These are phyloP conservation scores for Ophiognomonia clavigignenti-juglandacearum DNA, from an alignment of 2,329 filamentous ascomycete species.

Conservation along the genomic window DNA sequence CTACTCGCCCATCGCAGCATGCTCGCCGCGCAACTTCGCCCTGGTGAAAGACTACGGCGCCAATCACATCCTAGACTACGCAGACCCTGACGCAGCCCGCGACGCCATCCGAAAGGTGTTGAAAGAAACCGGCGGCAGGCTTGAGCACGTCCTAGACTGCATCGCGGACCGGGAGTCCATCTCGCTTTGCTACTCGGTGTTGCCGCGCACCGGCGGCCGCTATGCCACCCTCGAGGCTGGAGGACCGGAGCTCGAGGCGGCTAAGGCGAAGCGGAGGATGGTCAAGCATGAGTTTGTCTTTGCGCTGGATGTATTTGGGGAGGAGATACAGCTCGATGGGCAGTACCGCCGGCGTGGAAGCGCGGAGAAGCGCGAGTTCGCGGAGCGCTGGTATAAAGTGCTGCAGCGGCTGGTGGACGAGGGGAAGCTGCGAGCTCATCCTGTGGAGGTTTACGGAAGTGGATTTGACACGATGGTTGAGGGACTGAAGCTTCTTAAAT, in stretches of 20 bases:
- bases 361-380: background rate
- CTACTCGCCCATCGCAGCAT: conserved; percentile 7
- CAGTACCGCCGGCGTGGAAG: background rate
- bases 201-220: conserved; percentile 23
- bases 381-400: background rate
- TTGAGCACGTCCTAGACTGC: conserved; percentile 43
- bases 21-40: conserved; percentile 41
- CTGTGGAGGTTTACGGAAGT: background rate
- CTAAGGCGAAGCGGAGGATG: background rate
- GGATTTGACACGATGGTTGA: background rate
- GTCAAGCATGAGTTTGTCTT: background rate
- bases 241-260: conserved; percentile 4
- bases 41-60: conserved; percentile 43
- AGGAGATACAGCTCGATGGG: background rate
- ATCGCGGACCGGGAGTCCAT: conserved; percentile 34
- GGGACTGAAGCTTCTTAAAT: background rate
- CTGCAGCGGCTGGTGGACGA: background rate
- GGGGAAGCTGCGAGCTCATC: background rate
- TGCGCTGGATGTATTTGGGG: background rate
- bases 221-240: conserved; percentile 19
- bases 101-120: conserved; percentile 40
- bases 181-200: conserved; percentile 33
- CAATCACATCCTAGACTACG: conserved; percentile 45
- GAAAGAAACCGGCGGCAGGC: conserved; percentile 34
- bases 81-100: no score